Conservation (phyloP, 2,329 filamentous ascomycete species). For the Colletotrichum lini region DNA sequence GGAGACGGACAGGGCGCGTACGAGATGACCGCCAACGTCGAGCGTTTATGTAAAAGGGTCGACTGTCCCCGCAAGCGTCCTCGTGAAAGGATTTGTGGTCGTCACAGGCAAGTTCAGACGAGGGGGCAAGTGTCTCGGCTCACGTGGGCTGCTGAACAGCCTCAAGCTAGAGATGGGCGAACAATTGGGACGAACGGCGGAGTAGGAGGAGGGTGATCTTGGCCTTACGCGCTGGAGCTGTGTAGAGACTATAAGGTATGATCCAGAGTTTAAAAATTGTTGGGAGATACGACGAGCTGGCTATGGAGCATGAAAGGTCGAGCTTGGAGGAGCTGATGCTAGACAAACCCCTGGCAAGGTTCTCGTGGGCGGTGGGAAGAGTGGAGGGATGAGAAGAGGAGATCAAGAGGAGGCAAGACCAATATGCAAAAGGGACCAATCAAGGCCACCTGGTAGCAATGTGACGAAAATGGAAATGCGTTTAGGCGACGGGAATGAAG, state of each 20-base stretch:
- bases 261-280: constrained; percentile 9
- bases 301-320: constrained; percentile 13
- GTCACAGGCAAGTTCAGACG: constrained; percentile 36
- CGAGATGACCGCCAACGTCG: background rate
- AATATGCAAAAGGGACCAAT: constrained; percentile 3
- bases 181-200: constrained; percentile 33
- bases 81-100: constrained; percentile 13
- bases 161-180: constrained; percentile 13
- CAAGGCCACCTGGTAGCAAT: background rate
- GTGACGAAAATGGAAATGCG: constrained; percentile 13
- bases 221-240: background rate
- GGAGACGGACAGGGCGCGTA: background rate
- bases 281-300: constrained; percentile 19
- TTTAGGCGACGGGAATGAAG: constrained; percentile 28
- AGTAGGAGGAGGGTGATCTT: background rate
- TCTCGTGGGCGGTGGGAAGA: constrained; percentile 5
- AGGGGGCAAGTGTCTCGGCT: constrained; percentile 32
- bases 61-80: constrained; percentile 7
- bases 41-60: constrained; percentile 3
- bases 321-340: constrained; percentile 32
- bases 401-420: background rate
- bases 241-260: constrained; percentile 8
- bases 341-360: constrained; percentile 26
- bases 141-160: constrained; percentile 24
- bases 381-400: constrained; percentile 10